Base-by-base conservation (phyloP, 495 filamentous ascomycete species). In the Xanthoparmelia taractica region DNA sequence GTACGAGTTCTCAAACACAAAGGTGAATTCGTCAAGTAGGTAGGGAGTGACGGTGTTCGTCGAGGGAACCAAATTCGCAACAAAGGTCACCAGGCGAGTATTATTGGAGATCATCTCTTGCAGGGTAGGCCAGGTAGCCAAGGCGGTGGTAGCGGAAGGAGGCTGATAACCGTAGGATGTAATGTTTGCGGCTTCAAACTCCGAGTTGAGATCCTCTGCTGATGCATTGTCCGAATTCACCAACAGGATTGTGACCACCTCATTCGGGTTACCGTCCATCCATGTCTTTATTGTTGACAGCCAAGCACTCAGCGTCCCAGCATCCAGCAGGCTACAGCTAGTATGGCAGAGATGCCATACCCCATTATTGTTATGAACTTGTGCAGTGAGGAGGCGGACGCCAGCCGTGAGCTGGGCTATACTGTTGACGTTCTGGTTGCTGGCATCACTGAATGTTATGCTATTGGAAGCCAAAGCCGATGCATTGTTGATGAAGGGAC, bases 1-100 rank as follows among this genome's bases (percentile, higher is more conserved):
- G 75, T 87, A 93, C 0, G 82, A 80, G 31, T 87, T 90, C 73
- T 93, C 89, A 82, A 87, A 92, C 72, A 91, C 75, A 69, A 86
- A 87, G 52, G 75, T 79, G 73, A 89, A 92, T 72, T 92, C 82
- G 71, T 89, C 81, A 59, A 90, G 77, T 10, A 92, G 82, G 77
- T 89, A 91, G 0, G 85, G 80, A 63, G 82, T 79, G 1, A 67
- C 62, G 13, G 74, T 67, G 58, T 79, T 78, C 57, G 73, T 36
- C 25, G 70, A 68, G 8, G 75, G 61, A 45, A 71, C 71, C 57
- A 88, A 68, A 31, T 77, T 78, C 8, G 86, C 79, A 65, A 91
- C 77, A 67, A 88, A 90, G 12, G 80, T 79, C 60, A 91, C 78
- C 1, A 92, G 77, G 0, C 87, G 84, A 11, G 78, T 87, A 64